These are phyloP conservation scores for Barnettozyma populi DNA, from an alignment of 805 yeast species.

Conservation along the genomic window DNA sequence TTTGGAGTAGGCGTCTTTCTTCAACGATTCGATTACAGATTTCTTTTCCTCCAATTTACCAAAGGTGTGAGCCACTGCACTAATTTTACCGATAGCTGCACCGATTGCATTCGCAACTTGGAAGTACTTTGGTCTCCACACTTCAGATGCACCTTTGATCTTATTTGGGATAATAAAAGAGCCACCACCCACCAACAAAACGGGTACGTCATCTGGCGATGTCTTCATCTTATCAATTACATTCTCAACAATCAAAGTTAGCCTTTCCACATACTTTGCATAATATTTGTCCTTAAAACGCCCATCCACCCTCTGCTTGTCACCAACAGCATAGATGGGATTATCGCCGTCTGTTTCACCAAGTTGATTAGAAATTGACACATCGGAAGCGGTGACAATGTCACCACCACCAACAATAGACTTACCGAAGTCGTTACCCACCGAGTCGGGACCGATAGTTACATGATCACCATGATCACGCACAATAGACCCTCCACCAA, in stretches of 20 bases:
- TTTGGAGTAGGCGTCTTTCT: constrained; percentile 19
- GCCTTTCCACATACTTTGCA: constrained; percentile 40
- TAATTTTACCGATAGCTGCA: constrained; percentile 33
- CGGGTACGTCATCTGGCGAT: constrained; percentile 38
- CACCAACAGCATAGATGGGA: constrained; percentile 25
- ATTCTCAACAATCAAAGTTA: constrained; percentile 25
- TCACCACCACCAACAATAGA: constrained; percentile 41
- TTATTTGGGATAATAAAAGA: constrained; percentile 38
- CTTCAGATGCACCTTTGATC: constrained; percentile 38
- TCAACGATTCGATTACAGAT: constrained; percentile 16
- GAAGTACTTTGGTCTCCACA: constrained; percentile 37
- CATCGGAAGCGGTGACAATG: constrained; percentile 34
- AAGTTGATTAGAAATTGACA: constrained; percentile 25
- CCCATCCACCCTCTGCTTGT: constrained; percentile 24
- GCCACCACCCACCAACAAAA: constrained; percentile 46
- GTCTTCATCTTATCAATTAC: constrained; percentile 43
- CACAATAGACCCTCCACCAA: constrained; percentile 48
- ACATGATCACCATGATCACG: constrained; percentile 23
- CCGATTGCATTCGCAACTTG: constrained; percentile 49
- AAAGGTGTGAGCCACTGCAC: constrained; percentile 22
- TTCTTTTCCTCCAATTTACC: constrained; percentile 21
- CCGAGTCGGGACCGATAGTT: constrained; percentile 46
- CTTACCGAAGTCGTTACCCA: constrained; percentile 35
- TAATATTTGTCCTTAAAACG: constrained; percentile 12
- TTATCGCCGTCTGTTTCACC: constrained; percentile 5